Percentiles rank a stretch among this genome's conserved stretches.
These are phyloP conservation scores for Euclidium syriacum DNA, from an alignment of 345 rosid species.

Conservation along the genomic window DNA sequence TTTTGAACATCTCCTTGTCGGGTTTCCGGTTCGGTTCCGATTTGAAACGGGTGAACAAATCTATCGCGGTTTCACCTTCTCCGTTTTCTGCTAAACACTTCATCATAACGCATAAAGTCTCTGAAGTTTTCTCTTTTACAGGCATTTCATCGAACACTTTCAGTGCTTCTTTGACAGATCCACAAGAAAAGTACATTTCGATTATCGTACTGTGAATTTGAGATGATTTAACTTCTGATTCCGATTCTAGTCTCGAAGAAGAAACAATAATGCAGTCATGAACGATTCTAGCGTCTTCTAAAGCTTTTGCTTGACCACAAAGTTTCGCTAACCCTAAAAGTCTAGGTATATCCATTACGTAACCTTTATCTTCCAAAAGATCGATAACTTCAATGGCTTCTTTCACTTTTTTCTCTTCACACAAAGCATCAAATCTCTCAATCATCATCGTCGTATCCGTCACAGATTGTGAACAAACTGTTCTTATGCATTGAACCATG, in stretches of 20 bases:
- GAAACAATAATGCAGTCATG: conserved; percentile 37
- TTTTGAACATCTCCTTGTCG: conserved; percentile 49
- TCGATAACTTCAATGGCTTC: conserved; percentile 49
- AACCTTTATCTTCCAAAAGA: conserved; percentile 31
- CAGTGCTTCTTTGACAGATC: conserved; percentile 41
- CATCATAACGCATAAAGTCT: conserved; percentile 69
- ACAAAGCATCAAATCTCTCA: conserved; percentile 9
- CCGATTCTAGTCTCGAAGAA: too few relatives aligned
- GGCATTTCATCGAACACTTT: conserved; percentile 49
- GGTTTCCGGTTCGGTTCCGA: conserved; percentile 49
- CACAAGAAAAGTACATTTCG: conserved; percentile 61
- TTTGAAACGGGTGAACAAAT: conserved; percentile 60
- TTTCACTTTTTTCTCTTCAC: conserved; percentile 45
- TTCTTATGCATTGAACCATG: background rate
- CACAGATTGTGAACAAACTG: background rate
- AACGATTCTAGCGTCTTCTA: conserved; percentile 53
- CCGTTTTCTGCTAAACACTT: conserved; percentile 58
- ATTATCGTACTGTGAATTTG: conserved; percentile 40
- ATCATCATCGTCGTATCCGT: background rate
- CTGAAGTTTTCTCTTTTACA: conserved; percentile 39
- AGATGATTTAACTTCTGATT: conserved; percentile 38
- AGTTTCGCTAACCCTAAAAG: conserved; percentile 43
- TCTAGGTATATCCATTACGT: conserved; percentile 39
- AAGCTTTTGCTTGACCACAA: conserved; percentile 53
- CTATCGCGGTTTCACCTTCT: conserved; percentile 64